Percentiles rank a stretch among this genome's conserved stretches.
phyloP scores from a whole-genome alignment of 2,329 filamentous ascomycete species.

The Diplodia mutila region DNA sequence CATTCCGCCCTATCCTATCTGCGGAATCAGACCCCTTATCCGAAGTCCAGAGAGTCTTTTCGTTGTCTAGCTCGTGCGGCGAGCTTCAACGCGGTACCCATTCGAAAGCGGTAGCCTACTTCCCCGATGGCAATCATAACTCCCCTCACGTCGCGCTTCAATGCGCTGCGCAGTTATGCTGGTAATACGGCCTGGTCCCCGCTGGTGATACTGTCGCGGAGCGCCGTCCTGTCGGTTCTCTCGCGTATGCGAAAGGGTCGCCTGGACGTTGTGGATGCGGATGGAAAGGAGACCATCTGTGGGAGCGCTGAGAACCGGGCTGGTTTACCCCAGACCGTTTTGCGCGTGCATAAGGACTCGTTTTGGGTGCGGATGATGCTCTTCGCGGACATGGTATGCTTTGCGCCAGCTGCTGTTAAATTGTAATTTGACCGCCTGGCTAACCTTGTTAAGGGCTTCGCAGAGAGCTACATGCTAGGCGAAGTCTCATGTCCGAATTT shows the following conservation, averaged over 20 bases:
- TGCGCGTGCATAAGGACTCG: slow-evolving; percentile 66
- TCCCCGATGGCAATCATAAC: slow-evolving; percentile 41
- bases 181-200: slow-evolving; percentile 54
- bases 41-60: background rate
- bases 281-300: slow-evolving; percentile 50
- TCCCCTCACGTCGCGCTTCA: slow-evolving; percentile 43
- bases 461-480: slow-evolving; percentile 73
- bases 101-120: background rate
- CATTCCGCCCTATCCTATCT: background rate
- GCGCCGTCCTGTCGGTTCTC: slow-evolving; percentile 51
- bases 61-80: background rate
- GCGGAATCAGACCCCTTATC: background rate
- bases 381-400: slow-evolving; percentile 69
- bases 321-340: slow-evolving; percentile 53
- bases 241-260: slow-evolving; percentile 52
- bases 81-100: background rate
- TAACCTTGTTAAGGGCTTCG: slow-evolving; percentile 58
- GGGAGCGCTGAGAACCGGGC: slow-evolving; percentile 40
- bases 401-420: background rate
- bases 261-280: slow-evolving; percentile 49
- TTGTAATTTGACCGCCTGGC: background rate
- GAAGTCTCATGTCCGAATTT: slow-evolving; percentile 70
- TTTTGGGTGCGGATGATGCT: slow-evolving; percentile 72
- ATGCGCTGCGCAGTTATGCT: slow-evolving; percentile 47
- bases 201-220: slow-evolving; percentile 51